Conservation (phyloP, 192 early-diverging fungal genomes). For the Pilaira anomala region DNA sequence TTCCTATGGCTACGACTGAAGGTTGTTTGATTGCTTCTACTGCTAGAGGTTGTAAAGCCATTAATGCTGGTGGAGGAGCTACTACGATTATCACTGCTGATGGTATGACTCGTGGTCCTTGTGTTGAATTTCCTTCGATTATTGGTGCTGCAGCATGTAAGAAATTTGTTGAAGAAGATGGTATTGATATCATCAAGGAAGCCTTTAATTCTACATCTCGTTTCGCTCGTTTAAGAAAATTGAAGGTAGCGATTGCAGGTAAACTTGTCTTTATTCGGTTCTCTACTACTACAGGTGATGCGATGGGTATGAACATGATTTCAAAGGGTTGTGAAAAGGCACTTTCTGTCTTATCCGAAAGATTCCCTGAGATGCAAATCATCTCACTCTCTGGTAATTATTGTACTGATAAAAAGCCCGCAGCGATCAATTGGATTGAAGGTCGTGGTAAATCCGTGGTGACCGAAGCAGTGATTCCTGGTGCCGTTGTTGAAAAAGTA, state of each 20-base stretch:
- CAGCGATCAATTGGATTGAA: constrained; percentile 98
- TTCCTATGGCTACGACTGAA: constrained; percentile 97
- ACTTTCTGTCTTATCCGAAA: constrained; percentile 53
- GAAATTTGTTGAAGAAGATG: constrained; percentile 67
- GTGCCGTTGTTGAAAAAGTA: constrained; percentile 70
- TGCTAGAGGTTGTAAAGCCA: constrained; percentile 93
- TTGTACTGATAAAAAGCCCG: constrained; percentile 95
- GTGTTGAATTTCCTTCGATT: constrained; percentile 79
- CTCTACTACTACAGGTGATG: constrained; percentile 88
- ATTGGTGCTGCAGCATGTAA: constrained; percentile 62
- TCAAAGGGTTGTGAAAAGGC: constrained; percentile 94
- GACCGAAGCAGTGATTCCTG: constrained; percentile 80
- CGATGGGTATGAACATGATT: constrained; percentile 99
- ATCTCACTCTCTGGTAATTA: constrained; percentile 89
- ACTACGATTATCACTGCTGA: constrained; percentile 74
- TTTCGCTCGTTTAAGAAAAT: constrained; percentile 76
- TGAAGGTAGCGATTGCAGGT: constrained; percentile 84
- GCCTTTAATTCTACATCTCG: constrained; percentile 87
- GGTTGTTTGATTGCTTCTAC: constrained; percentile 89
- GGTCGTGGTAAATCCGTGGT: constrained; percentile 94
- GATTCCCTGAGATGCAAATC: constrained; percentile 73
- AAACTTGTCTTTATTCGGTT: constrained; percentile 85
- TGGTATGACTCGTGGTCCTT: constrained; percentile 94
- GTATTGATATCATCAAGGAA: constrained; percentile 58
- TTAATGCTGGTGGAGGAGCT: constrained; percentile 86